These are phyloP conservation scores for Trichoderma orchidacearum DNA, from an alignment of 495 filamentous ascomycete species.

Conservation along the genomic window DNA sequence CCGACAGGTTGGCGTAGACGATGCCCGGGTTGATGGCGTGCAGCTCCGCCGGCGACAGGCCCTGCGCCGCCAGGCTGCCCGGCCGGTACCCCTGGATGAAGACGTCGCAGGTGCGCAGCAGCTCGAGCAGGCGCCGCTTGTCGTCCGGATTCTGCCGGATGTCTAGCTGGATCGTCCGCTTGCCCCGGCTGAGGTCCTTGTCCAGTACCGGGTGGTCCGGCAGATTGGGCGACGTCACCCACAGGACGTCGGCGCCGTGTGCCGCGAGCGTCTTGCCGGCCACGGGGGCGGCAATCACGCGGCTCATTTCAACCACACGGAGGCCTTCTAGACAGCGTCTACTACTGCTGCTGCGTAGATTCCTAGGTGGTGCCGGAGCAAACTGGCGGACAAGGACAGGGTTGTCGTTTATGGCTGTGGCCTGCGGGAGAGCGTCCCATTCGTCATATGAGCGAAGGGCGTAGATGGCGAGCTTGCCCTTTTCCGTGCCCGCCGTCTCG, in stretches of 20 bases:
- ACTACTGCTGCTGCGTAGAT: constrained; percentile 28
- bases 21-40: constrained; percentile 28
- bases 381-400: constrained; percentile 23
- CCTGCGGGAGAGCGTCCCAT: constrained; percentile 29
- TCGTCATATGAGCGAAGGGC: constrained; percentile 22
- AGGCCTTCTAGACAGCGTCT: constrained; percentile 15
- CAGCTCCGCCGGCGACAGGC: constrained; percentile 27
- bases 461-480: constrained; percentile 18
- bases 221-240: constrained; percentile 53
- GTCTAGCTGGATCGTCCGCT: constrained; percentile 38
- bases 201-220: constrained; percentile 69
- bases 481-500: constrained; percentile 16
- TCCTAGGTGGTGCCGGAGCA: constrained; percentile 21
- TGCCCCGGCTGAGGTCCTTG: constrained; percentile 63
- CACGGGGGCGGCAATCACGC: constrained; percentile 47
- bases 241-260: constrained; percentile 58
- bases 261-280: constrained; percentile 52
- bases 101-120: constrained; percentile 44
- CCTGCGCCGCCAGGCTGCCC: constrained; percentile 37
- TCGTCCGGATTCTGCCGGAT: constrained; percentile 41
- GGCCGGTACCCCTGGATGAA: constrained; percentile 57
- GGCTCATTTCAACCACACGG: constrained; percentile 55
- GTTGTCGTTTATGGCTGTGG: constrained; percentile 18
- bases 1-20: constrained; percentile 39
- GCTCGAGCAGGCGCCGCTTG: constrained; percentile 37